Evolutionary conservation across 495 filamentous ascomycete genomes (phyloP), one percentile per base, ranked within the genome.

Genomic region (Xylaria castorea): DNA sequence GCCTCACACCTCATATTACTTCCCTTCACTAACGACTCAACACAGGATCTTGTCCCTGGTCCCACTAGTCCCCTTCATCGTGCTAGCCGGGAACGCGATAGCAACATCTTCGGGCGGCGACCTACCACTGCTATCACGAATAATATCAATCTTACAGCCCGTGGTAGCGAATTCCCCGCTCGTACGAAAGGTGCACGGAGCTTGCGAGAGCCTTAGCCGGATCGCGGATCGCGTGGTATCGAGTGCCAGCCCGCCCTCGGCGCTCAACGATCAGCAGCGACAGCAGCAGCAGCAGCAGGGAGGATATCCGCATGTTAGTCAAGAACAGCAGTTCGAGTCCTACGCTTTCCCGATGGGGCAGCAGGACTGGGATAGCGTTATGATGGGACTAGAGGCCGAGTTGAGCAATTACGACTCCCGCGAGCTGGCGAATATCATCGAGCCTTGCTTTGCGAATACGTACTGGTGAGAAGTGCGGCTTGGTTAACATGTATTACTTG

Each of bases 31-130:
- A 40, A 76, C 62, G 18, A 11, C 18, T 18, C 32, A 7, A 20
- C 3, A 65, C 40, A 77, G 76, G 16, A 66, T 73, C 34, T 11
- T 77, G 18, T 76, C 66, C 42, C 82, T 89, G 65, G 84, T 87
- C 11, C 91, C 90, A 6, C 91, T 92, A 71, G 86, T 88, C n/a
- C 90, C 90, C 0, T 89, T 91, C 75, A 90, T 91, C 55, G 87
- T 92, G 5, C 79, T 92, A 8, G 91, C 92, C 78, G 91, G 90
- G 81, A 87, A 92, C 75, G 83, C 88, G 8, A 88, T 92, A 64
- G 85, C 87, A 73, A 85, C 83, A 4, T 82, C 80, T 0, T 78
- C 83, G 50, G 60, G 77, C 36, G 72, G 75, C 12, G 90, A 92
- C 66, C 81, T 91, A 22, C 51, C 65, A 36, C 72, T 77, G 22